Evolutionary conservation across 169 alveolate genomes (phyloP).

Genomic region (Ichthyophthirius multifiliis): DNA sequence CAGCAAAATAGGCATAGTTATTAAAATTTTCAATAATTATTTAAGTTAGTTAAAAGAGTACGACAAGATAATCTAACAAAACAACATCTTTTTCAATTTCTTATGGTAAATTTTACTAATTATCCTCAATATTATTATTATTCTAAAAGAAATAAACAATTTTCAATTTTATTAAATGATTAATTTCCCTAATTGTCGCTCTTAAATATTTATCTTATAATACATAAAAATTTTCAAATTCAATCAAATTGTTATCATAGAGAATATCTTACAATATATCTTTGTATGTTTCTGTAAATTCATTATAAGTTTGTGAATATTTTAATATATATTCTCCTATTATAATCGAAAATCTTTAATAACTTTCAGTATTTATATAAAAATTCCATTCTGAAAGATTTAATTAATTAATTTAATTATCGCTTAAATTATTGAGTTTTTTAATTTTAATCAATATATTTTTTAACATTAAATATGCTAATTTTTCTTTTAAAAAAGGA

Average conservation of each 20-base stretch:
- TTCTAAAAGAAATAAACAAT: neutral
- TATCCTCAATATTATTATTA: neutral
- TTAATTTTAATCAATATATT: neutral
- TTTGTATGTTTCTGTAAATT: neutral
- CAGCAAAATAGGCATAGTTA: constrained; percentile 17
- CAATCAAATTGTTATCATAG: constrained; percentile 15
- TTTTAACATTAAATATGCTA: neutral
- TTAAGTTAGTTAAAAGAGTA: constrained; percentile 22
- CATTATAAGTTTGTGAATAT: neutral
- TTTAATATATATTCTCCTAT: neutral
- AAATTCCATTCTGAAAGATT: neutral
- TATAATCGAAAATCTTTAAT: neutral
- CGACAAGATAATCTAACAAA: constrained; percentile 33
- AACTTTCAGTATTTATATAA: neutral
- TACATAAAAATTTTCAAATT: constrained; percentile 19
- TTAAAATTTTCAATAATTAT: constrained; percentile 27
- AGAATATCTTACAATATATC: neutral
- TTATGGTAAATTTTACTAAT: neutral
- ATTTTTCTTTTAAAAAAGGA: too few species aligned
- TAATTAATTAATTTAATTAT: neutral
- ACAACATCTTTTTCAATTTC: constrained; percentile 23
- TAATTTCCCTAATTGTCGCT: constrained; percentile 11
- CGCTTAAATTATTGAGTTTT: constrained; percentile 1
- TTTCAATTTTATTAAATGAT: too few species aligned
- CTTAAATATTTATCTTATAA: constrained; percentile 7